Percentiles rank a stretch among this genome's conserved stretches.
Conservation (phyloP, 2,329 filamentous ascomycete genomes). For the Hirsutella rhossiliensis region DNA sequence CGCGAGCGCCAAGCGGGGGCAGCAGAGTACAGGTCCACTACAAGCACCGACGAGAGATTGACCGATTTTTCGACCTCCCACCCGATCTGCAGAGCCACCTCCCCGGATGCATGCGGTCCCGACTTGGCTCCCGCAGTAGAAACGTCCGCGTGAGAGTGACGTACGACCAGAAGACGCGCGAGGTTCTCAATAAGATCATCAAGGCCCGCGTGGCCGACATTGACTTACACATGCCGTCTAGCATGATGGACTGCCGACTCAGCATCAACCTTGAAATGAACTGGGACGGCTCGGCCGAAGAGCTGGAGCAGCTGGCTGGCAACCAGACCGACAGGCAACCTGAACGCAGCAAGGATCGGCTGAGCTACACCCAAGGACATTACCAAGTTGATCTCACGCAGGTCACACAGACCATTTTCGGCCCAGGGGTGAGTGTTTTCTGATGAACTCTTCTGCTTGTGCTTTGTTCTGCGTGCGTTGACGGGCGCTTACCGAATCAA, state of each 20-base stretch:
- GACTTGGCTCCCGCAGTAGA: conserved; percentile 38
- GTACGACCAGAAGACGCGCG: conserved; percentile 58
- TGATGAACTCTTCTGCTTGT: not conserved
- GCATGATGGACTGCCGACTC: conserved; percentile 79
- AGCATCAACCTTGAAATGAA: conserved; percentile 92
- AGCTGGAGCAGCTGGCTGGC: conserved; percentile 31
- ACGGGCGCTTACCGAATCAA: not conserved
- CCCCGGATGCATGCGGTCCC: conserved; percentile 49
- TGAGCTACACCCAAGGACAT: conserved; percentile 79
- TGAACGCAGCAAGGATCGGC: conserved; percentile 74
- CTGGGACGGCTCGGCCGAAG: conserved; percentile 57
- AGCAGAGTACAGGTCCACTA: conserved; percentile 59
- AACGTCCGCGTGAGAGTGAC: conserved; percentile 48
- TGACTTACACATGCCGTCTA: conserved; percentile 70
- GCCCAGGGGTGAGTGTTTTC: conserved; percentile 22
- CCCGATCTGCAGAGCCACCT: conserved; percentile 44
- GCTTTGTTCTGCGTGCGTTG: not conserved
- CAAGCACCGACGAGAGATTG: conserved; percentile 68
- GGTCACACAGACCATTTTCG: conserved; percentile 45
- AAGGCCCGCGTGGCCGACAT: conserved; percentile 82
- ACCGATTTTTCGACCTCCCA: conserved; percentile 72
- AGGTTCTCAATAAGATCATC: conserved; percentile 71
- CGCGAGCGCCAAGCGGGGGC: conserved; percentile 33
- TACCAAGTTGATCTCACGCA: conserved; percentile 93
- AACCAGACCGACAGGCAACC: conserved; percentile 27